Evolutionary conservation across 805 yeast species (phyloP).

Genomic region (Myxozyma vanderwaltii): DNA sequence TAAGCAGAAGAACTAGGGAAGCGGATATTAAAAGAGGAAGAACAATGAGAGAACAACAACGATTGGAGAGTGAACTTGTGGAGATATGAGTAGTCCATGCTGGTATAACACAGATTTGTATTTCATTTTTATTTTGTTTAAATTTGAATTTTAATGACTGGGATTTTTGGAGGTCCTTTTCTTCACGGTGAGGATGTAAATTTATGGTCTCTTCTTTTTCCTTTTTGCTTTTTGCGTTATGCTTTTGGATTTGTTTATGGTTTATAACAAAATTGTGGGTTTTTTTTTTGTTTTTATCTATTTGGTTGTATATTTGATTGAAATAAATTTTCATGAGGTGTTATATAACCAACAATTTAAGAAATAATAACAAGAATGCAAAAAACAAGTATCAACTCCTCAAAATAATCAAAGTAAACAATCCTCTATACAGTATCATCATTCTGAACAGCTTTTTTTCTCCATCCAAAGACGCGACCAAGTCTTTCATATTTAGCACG

Average conservation of each 20-base stretch:
- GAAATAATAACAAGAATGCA: neutral
- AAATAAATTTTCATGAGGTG: neutral
- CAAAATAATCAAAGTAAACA: neutral
- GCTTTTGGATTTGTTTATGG: no score
- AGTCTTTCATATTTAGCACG: conserved; percentile 35
- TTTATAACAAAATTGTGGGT: no score
- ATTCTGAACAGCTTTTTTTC: conserved; percentile 2
- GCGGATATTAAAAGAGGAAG: conserved; percentile 18
- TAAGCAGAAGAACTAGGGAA: neutral
- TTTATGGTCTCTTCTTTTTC: neutral
- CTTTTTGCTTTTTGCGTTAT: no score
- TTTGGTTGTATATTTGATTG: no score
- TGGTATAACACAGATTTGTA: no score
- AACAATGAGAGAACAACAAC: neutral
- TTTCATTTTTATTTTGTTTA: neutral
- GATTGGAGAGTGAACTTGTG: conserved; percentile 16
- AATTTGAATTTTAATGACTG: neutral
- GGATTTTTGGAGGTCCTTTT: no score
- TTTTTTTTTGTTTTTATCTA: no score
- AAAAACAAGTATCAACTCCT: no score
- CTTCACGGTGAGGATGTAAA: no score
- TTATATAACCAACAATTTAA: neutral
- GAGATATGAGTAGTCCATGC: conserved; percentile 2
- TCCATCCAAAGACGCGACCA: conserved; percentile 33
- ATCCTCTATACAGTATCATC: neutral